These are phyloP conservation scores for Pochonia chlamydosporia DNA, from an alignment of 2,329 filamentous ascomycete genomes.

Conservation along the genomic window DNA sequence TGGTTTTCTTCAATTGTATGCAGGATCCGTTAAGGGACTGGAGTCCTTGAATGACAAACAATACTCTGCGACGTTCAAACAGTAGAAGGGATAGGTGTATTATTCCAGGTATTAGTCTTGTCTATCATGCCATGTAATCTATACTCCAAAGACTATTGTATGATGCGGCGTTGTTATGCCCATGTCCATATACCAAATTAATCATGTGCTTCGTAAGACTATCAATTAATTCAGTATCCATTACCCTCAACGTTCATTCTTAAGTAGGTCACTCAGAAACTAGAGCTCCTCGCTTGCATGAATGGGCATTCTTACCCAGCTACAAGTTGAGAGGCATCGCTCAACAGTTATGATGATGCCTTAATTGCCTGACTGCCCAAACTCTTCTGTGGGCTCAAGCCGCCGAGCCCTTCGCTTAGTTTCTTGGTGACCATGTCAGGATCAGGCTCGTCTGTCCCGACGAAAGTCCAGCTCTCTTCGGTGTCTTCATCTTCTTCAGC, in stretches of 20 bases:
- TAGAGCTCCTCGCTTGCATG: too few relatives aligned
- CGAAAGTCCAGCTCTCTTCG: slow-evolving; percentile 86
- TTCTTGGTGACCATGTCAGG: slow-evolving; percentile 36
- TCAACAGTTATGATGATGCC: not conserved
- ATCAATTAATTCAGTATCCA: not conserved
- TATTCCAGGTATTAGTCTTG: not conserved
- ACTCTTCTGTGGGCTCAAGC: slow-evolving; percentile 14
- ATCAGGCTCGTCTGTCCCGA: slow-evolving; percentile 53
- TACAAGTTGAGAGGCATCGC: too few relatives aligned
- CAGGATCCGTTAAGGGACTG: too few relatives aligned
- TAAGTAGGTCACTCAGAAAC: too few relatives aligned
- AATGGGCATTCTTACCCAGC: too few relatives aligned
- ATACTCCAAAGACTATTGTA: not conserved
- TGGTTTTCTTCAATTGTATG: too few relatives aligned
- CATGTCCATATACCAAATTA: not conserved
- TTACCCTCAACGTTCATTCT: not conserved
- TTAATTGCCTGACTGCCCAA: slow-evolving; percentile 16
- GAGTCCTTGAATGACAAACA: too few relatives aligned
- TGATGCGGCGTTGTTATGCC: not conserved
- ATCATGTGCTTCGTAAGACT: not conserved
- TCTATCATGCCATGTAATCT: not conserved
- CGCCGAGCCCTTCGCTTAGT: slow-evolving; percentile 28
- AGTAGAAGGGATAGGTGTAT: not conserved
- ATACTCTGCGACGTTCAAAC: not conserved
- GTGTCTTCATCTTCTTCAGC: slow-evolving; percentile 50